These are phyloP conservation scores for Septoria petroselini DNA, from an alignment of 2,329 filamentous ascomycete genomes.

Conservation along the genomic window DNA sequence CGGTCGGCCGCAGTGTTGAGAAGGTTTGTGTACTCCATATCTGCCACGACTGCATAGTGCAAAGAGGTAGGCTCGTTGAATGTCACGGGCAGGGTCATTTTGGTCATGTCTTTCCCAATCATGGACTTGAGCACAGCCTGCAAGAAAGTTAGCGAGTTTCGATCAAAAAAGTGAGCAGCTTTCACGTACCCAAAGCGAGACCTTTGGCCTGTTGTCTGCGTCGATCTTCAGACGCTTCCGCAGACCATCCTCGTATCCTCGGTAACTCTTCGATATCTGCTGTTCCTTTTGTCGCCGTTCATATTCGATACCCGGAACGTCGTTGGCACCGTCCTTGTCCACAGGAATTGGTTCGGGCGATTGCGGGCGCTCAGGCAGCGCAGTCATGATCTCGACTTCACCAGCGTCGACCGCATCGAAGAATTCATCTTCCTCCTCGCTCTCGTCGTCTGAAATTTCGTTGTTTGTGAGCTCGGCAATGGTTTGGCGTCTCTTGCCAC, in stretches of 20 bases:
- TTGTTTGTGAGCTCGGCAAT: slow-evolving; percentile 67
- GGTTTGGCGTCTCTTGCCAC: slow-evolving; percentile 58
- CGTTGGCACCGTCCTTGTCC: slow-evolving; percentile 46
- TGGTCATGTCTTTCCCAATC: slow-evolving; percentile 99
- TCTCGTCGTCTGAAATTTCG: slow-evolving; percentile 71
- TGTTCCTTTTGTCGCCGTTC: slow-evolving; percentile 47
- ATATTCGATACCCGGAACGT: slow-evolving; percentile 27
- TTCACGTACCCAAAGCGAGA: slow-evolving; percentile 82
- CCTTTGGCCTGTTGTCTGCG: slow-evolving; percentile 85
- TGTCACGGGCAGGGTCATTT: slow-evolving; percentile 96
- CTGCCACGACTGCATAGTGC: slow-evolving; percentile 89
- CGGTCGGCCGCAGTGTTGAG: slow-evolving; percentile 85
- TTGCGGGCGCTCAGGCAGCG: slow-evolving; percentile 52
- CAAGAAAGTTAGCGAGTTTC: slow-evolving; percentile 28
- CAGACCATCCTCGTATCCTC: slow-evolving; percentile 86
- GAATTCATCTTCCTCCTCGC: slow-evolving; percentile 87
- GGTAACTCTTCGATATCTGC: slow-evolving; percentile 75
- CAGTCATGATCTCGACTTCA: slow-evolving; percentile 73
- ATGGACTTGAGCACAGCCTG: slow-evolving; percentile 97
- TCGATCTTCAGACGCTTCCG: slow-evolving; percentile 81
- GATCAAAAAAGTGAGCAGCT: not conserved
- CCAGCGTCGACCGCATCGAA: slow-evolving; percentile 96
- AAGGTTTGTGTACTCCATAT: slow-evolving; percentile 96
- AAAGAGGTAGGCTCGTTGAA: slow-evolving; percentile 98
- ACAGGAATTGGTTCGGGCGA: slow-evolving; percentile 22